Percentiles rank a stretch among this genome's conserved stretches.
These are phyloP conservation scores for Xylariaceae sp. DNA, from an alignment of 2,329 filamentous ascomycete genomes.

Conservation along the genomic window DNA sequence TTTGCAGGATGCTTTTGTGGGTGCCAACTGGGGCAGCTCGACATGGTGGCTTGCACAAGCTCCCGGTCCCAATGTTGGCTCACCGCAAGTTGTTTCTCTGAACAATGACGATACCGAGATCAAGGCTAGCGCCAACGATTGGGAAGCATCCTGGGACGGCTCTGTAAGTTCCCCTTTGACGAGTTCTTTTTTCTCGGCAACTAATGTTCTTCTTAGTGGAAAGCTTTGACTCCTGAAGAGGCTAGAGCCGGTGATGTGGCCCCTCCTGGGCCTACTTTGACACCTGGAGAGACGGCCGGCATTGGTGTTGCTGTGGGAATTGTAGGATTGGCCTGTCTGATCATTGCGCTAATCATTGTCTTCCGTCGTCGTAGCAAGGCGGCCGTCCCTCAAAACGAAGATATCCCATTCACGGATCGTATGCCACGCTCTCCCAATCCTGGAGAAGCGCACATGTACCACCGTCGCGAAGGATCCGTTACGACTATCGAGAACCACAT, in stretches of 20 bases:
- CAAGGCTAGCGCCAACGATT: slow-evolving; percentile 28
- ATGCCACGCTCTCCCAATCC: background rate
- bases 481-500: slow-evolving; percentile 22
- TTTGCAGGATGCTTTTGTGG: slow-evolving; percentile 44
- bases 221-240: slow-evolving; percentile 23
- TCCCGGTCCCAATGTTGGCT: slow-evolving; percentile 35
- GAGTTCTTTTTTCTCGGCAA: background rate
- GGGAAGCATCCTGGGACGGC: slow-evolving; percentile 32
- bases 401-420: background rate
- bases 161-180: slow-evolving; percentile 13
- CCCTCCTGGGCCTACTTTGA: slow-evolving; percentile 19
- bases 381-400: slow-evolving; percentile 7
- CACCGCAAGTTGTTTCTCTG: slow-evolving; percentile 21
- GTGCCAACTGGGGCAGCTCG: slow-evolving; percentile 35
- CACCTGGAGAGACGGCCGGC: slow-evolving; percentile 33
- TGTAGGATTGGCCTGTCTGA: slow-evolving; percentile 19
- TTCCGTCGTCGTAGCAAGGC: slow-evolving; percentile 25
- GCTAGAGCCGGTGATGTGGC: slow-evolving; percentile 6
- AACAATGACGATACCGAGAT: slow-evolving; percentile 20
- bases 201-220: slow-evolving; percentile 24
- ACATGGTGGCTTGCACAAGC: slow-evolving; percentile 39
- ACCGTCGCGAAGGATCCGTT: slow-evolving; percentile 23
- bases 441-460: background rate
- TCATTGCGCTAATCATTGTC: slow-evolving; percentile 26
- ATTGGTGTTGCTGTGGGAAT: slow-evolving; percentile 33